phyloP scores from a whole-genome alignment of 768 basidiomycete genomes.

The Boletellus emodensis region DNA sequence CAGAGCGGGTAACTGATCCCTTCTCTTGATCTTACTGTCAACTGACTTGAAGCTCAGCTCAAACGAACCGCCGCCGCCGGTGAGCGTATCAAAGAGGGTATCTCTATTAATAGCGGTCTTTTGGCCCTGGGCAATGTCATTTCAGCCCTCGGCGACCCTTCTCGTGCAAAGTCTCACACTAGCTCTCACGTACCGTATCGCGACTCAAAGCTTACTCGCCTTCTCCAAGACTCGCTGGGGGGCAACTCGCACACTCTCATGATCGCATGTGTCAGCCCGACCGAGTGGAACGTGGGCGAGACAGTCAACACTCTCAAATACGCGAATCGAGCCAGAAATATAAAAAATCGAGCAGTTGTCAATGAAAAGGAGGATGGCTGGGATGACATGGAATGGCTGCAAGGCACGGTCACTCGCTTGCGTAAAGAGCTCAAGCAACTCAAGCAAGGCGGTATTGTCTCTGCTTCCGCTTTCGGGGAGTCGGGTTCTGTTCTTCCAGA shows the following conservation, averaged over 20 bases:
- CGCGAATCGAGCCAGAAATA: constrained; percentile 94
- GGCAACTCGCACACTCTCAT: constrained; percentile 98
- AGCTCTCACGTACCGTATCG: constrained; percentile 94
- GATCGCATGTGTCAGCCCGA: constrained; percentile 97
- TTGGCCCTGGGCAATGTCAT: constrained; percentile 98
- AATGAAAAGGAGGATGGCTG: constrained; percentile 97
- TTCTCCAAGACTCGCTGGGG: constrained; percentile 78
- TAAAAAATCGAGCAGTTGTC: constrained; percentile 89
- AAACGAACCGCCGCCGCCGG: constrained; percentile 96
- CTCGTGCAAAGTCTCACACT: constrained; percentile 77
- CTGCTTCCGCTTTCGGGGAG: constrained; percentile 25
- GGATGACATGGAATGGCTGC: constrained; percentile 98
- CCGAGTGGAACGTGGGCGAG: constrained; percentile 92
- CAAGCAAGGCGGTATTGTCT: constrained; percentile 57
- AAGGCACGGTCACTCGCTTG: constrained; percentile 77
- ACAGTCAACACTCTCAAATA: constrained; percentile 96
- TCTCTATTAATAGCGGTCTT: constrained; percentile 96
- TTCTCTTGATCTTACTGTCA: constrained; percentile 4
- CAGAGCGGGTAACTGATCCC: constrained; percentile 66
- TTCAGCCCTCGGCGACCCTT: constrained; percentile 92
- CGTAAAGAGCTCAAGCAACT: constrained; percentile 81
- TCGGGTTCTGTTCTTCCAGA: constrained; percentile 31
- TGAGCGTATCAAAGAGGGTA: constrained; percentile 97
- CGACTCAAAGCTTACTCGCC: constrained; percentile 94
- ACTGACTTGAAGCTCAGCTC: constrained; percentile 47